These are phyloP conservation scores for Ceraceosorus guamensis DNA, from an alignment of 1,284 basidiomycete genomes.

Conservation along the genomic window DNA sequence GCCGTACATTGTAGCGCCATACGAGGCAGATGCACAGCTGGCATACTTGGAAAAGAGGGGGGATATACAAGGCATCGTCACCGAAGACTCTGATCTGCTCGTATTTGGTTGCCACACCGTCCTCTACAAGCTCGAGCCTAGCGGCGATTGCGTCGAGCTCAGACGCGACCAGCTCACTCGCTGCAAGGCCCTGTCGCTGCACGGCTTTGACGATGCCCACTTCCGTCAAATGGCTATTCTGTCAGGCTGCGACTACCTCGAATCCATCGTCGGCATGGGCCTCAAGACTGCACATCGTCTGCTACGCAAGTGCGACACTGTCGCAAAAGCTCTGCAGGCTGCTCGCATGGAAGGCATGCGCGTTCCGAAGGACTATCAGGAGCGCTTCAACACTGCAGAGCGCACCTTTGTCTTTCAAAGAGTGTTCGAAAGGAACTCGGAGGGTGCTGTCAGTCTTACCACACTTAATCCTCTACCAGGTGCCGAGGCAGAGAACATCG, in stretches of 20 bases:
- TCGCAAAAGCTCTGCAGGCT: conserved; percentile 75
- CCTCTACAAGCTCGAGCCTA: conserved; percentile 44
- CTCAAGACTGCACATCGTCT: conserved; percentile 81
- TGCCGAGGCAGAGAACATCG: conserved; percentile 18
- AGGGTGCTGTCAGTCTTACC: conserved; percentile 13
- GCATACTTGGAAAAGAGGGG: conserved; percentile 79
- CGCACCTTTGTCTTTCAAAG: conserved; percentile 89
- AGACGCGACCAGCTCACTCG: conserved; percentile 68
- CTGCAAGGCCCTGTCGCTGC: conserved; percentile 67
- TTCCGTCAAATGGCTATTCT: conserved; percentile 94
- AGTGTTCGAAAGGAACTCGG: conserved; percentile 68
- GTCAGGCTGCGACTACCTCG: conserved; percentile 86
- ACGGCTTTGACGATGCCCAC: conserved; percentile 79
- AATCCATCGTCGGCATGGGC: conserved; percentile 49
- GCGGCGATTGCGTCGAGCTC: conserved; percentile 68
- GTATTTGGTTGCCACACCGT: conserved; percentile 85
- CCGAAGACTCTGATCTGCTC: conserved; percentile 95
- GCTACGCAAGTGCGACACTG: conserved; percentile 74
- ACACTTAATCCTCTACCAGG: conserved; percentile 35
- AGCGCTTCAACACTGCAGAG: conserved; percentile 66
- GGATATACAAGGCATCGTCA: conserved; percentile 83
- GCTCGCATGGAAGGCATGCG: conserved; percentile 74
- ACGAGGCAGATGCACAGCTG: conserved; percentile 96
- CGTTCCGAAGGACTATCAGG: conserved; percentile 62
- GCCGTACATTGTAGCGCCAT: conserved; percentile 84